Base-by-base conservation (phyloP, 495 filamentous ascomycete genomes). In the Penicillium manginii region DNA sequence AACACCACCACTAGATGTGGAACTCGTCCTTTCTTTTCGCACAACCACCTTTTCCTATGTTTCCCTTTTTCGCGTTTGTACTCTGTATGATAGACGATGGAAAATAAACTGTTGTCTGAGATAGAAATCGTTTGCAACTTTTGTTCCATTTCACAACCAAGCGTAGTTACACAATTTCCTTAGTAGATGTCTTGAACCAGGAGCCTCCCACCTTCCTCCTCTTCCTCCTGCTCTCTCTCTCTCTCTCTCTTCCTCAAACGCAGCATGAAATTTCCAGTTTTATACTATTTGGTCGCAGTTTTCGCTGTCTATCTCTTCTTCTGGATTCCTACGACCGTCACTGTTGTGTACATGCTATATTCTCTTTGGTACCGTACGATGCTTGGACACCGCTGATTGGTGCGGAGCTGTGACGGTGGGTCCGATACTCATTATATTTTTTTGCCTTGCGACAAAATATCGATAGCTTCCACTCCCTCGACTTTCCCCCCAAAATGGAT, bases 1-100 rank as follows among this genome's bases (percentile, higher is more conserved):
- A 73, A 43, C 77, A 78, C 63, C 84, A 86, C 65, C 88, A 90
- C 79, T 88, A 88, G 72, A 69, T 66, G 63, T 69, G 55, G 61
- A 70, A 63, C 52, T 64, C 42, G 61, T 69, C 60, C 57, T 71
- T 70, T 65, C 60, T 63, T 66, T 59, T 72, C 62, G 52, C 68
- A 63, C 54, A 47, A 12, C 64, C 63, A 58, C 48, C 43, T 43
- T 72, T 71, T 62, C 69, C 58, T 70, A 55, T 74, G 69, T 73
- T 67, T 59, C 62, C 68, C 67, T 71, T 69, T 26, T 59, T 63
- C 67, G 72, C 66, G 70, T 58, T 66, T 77, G 73, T 76, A 73
- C 74, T 76, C 71, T 79, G 78, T 80, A 80, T 79, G 75, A 80
- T 80, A 80, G 78, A 80, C 75, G 78, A 80, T 79, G 78, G 78